phyloP scores from a whole-genome alignment of 306 rosid genomes.

The Citrullus amarus region DNA sequence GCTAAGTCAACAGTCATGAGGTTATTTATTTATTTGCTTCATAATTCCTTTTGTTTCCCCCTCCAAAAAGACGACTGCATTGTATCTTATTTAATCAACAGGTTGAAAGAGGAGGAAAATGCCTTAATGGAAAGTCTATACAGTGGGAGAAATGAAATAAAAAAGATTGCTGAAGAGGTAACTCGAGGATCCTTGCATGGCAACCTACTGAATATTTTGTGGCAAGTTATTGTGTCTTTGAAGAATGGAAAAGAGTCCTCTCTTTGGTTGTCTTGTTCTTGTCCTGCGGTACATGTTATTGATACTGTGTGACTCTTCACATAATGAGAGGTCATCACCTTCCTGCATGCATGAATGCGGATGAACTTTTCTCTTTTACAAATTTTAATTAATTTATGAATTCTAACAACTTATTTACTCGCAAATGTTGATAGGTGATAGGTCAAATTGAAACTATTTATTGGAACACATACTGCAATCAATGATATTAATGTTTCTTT shows the following conservation, averaged over 20 bases:
- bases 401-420: not conserved
- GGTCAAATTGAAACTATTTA: not conserved
- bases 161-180: slow-evolving; percentile 39
- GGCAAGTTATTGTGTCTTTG: not conserved
- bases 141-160: slow-evolving; percentile 23
- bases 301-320: not conserved
- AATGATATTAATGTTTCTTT: not conserved
- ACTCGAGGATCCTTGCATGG: not conserved
- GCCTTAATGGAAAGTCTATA: slow-evolving; percentile 19
- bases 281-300: not conserved
- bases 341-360: not conserved
- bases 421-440: not conserved
- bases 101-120: slow-evolving; percentile 57
- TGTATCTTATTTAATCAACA: slow-evolving; percentile 20
- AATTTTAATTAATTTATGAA: not conserved
- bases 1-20: slow-evolving; percentile 34
- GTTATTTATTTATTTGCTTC: slow-evolving; percentile 22
- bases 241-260: not conserved
- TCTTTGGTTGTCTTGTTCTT: not conserved
- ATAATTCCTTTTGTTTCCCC: not conserved
- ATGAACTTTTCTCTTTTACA: not conserved
- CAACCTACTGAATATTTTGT: slow-evolving; percentile 1
- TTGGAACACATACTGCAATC: not conserved
- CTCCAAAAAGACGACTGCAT: not conserved
- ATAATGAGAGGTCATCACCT: not conserved